Conservation (phyloP, 345 rosid genomes). For the Eucalyptus fibrosa region DNA sequence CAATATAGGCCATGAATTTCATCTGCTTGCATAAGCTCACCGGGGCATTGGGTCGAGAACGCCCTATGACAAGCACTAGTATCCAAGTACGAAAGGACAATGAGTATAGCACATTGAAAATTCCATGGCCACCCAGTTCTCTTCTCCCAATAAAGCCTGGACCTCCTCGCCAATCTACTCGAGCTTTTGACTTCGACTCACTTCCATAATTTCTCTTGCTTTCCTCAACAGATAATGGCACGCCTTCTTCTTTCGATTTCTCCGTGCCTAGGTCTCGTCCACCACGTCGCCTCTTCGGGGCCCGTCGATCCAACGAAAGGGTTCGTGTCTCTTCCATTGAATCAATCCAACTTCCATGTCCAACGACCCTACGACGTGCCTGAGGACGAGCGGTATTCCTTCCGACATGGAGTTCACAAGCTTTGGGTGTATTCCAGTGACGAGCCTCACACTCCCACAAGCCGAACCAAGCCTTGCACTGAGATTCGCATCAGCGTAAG, state of each 20-base stretch:
- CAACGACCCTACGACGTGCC: slow-evolving; percentile 6
- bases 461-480: slow-evolving; percentile 6
- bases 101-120: background rate
- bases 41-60: background rate
- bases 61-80: background rate
- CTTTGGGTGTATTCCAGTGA: slow-evolving; percentile 12
- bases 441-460: background rate
- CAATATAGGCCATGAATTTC: background rate
- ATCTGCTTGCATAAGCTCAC: background rate
- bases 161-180: background rate
- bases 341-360: background rate
- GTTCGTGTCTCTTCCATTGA: background rate
- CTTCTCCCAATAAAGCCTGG: background rate
- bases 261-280: background rate
- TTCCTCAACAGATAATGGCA: background rate
- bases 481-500: background rate
- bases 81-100: background rate
- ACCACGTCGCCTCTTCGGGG: background rate
- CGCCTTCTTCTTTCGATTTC: background rate
- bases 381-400: background rate
- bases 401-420: slow-evolving; percentile 11
- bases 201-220: background rate
- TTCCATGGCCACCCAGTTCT: background rate
- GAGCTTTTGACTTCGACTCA: background rate
- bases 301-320: background rate